Evolutionary conservation across 1,139 yeast species (phyloP).

Genomic region (Yamadazyma aaseri): DNA sequence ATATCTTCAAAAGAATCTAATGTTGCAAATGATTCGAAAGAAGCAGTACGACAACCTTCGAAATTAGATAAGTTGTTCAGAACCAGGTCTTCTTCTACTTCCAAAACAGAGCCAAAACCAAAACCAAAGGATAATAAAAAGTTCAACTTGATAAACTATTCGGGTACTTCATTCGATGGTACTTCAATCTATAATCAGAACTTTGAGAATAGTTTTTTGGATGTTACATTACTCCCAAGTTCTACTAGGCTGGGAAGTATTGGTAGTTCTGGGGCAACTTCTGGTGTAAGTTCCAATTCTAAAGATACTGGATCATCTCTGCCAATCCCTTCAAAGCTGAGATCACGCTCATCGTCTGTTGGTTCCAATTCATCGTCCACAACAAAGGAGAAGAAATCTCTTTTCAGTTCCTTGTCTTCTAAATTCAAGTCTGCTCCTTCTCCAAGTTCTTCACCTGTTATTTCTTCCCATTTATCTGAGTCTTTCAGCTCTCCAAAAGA

Average conservation of each 20-base stretch:
- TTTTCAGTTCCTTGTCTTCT: slow-evolving; percentile 54
- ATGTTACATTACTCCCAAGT: slow-evolving; percentile 1
- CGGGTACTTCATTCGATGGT: slow-evolving; percentile 17
- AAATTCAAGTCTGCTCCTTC: slow-evolving; percentile 40
- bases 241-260: slow-evolving; percentile 12
- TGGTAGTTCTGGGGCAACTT: slow-evolving; percentile 6
- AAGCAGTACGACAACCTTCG: slow-evolving; percentile 7
- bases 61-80: slow-evolving; percentile 16
- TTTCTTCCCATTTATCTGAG: slow-evolving; percentile 2
- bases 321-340: slow-evolving; percentile 11
- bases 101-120: slow-evolving; percentile 5
- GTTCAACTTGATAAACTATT: slow-evolving; percentile 14
- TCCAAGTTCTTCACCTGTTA: slow-evolving; percentile 8
- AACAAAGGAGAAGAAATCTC: slow-evolving; percentile 31
- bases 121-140: slow-evolving; percentile 12
- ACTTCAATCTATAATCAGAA: slow-evolving; percentile 11
- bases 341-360: slow-evolving; percentile 15
- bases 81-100: slow-evolving; percentile 12
- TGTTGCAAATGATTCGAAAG: background rate
- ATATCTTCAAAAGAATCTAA: background rate
- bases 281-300: background rate
- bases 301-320: slow-evolving; percentile 3
- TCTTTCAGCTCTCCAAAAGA: background rate
- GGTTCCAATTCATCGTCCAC: slow-evolving; percentile 15
- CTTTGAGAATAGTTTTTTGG: slow-evolving; percentile 13